phyloP scores from a whole-genome alignment of 192 early-diverging fungal genomes.

The Backusella westeae region DNA sequence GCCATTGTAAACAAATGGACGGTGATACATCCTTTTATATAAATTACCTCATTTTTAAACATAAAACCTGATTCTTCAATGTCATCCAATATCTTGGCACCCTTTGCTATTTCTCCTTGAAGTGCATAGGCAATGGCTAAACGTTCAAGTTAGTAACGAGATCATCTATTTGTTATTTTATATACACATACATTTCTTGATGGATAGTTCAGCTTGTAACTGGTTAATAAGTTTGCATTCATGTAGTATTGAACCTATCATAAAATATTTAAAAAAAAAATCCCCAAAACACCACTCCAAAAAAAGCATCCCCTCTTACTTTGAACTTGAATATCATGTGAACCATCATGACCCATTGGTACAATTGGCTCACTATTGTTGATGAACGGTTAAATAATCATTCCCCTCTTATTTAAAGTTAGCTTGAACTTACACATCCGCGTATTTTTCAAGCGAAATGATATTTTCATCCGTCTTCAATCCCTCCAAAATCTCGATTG shows the following conservation, averaged over 20 bases:
- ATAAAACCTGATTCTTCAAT: not conserved
- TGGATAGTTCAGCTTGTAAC: not conserved
- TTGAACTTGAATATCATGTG: not conserved
- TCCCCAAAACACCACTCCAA: not conserved
- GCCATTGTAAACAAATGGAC: not conserved
- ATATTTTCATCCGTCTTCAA: slow-evolving; percentile 57
- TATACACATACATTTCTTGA: not conserved
- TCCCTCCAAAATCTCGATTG: slow-evolving; percentile 45
- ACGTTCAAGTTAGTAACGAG: not conserved
- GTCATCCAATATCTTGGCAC: not conserved
- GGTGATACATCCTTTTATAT: not conserved
- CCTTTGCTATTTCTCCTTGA: not conserved
- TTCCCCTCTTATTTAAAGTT: not conserved
- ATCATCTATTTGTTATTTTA: not conserved
- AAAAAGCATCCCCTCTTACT: not conserved
- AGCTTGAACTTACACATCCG: slow-evolving; percentile 19
- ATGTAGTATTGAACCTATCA: not conserved
- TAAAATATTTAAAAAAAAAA: not conserved
- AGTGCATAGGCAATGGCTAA: not conserved
- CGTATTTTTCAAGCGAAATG: slow-evolving; percentile 44
- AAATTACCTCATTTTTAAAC: not conserved
- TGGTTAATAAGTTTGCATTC: not conserved
- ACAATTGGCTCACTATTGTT: not conserved
- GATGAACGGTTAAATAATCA: not conserved
- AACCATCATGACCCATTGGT: not conserved